A percentile compares a stretch with the other conserved stretches of the same genome.
Evolutionary conservation across 768 basidiomycete genomes (phyloP).

Genomic region (Mycena pura): DNA sequence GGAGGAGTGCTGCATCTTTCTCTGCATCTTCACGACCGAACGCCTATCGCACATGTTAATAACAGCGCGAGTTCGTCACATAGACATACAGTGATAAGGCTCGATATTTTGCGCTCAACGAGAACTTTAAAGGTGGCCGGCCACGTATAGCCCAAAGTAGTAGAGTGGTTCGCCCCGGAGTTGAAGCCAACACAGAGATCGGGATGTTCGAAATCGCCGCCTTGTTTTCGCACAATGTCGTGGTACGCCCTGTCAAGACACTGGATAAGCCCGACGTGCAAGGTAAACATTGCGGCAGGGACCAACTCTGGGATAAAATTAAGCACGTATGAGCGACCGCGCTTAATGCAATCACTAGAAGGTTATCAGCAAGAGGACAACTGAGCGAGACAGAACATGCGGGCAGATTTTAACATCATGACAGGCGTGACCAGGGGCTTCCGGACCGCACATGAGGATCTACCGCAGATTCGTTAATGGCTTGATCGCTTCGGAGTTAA

Average conservation of each 20-base stretch:
- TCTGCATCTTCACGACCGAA: conserved; percentile 13
- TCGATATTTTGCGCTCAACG: conserved; percentile 14
- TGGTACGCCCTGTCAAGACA: conserved; percentile 14
- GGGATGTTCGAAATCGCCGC: conserved; percentile 9
- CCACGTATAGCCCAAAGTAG: conserved; percentile 12
- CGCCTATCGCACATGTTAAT: conserved; percentile 15
- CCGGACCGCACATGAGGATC: conserved; percentile 14
- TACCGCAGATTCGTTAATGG: conserved; percentile 6
- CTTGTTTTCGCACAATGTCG: conserved; percentile 14
- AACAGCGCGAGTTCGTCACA: conserved; percentile 8
- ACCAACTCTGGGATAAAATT: conserved; percentile 13
- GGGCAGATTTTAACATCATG: conserved; percentile 1
- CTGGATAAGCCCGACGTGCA: conserved; percentile 6
- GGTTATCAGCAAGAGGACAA: conserved; percentile 10
- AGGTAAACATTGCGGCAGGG: conserved; percentile 15
- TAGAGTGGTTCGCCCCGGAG: conserved; percentile 14
- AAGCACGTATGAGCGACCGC: conserved; percentile 16
- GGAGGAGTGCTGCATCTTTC: conserved; percentile 13
- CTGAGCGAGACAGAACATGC: conserved; percentile 12
- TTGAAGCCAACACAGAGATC: conserved; percentile 18
- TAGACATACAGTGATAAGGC: conserved; percentile 11
- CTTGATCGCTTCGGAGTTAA: conserved; percentile 5
- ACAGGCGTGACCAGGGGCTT: conserved; percentile 5
- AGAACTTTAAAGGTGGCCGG: conserved; percentile 18
- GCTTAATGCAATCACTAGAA: conserved; percentile 12